Evolutionary conservation across 1,284 basidiomycete species (phyloP), one percentile per base, ranked within the genome.

Genomic region (Cutaneotrichosporon sp.): DNA sequence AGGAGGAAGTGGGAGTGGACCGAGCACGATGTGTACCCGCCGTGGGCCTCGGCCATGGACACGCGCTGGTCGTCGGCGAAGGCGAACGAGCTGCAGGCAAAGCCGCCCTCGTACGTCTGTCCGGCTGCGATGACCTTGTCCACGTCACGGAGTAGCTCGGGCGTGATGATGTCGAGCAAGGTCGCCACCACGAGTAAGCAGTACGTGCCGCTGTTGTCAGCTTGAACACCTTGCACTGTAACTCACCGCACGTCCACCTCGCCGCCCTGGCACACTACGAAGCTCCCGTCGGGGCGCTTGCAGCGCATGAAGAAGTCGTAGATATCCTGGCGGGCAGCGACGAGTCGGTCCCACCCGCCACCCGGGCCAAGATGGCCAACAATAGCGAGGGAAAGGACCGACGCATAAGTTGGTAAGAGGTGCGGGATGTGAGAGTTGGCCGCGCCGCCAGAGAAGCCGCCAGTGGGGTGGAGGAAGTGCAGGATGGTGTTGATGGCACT

Each of bases 31-130:
- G 95, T 92, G 80, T 99, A 99, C 0, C 97, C 97, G 8, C 97
- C 97, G 69, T 99, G 97, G 0, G 97, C 95, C 79, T 99, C 97
- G 0, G 54, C 95, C 90, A 45, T 94, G 84, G 72, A 68, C 10
- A 67, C 69, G 43, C 7, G 88, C 83, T 77, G 50, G 22, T 62
- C 56, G 4, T 60, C 54, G 71, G 72, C 65, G 73, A 79, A 72
- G 53, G 71, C 68, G 69, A 74, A 57, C 0, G 91, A 90, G 0
- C 92, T 84, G 4, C 89, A 91, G 0, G 93, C 86, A 72, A 99
- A 95, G 0, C 97, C 95, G 38, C 97, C 97, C 80, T 99, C 97
- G 80, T 95, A 99, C 0, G 95, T 99, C 79, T 99, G 97, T 73
- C 94, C 97, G 11, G 77, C 76, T 25, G 81, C 72, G 46, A 84